Percentiles rank a stretch among this genome's conserved stretches.
phyloP scores from a whole-genome alignment of 1,284 basidiomycete species.

The Taiwanofungus camphoratus region DNA sequence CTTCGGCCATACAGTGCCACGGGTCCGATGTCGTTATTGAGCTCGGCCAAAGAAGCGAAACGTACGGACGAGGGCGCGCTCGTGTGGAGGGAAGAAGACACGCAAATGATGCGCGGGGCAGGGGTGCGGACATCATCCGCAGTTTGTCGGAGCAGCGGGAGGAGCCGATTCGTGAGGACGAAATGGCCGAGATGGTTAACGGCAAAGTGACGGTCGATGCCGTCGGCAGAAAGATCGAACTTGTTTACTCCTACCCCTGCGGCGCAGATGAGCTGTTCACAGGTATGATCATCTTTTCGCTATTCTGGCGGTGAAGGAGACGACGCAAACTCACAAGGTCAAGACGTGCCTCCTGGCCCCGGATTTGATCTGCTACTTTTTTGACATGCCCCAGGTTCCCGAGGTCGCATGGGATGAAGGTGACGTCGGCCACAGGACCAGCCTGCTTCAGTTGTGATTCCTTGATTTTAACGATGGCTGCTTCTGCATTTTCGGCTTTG shows the following conservation, averaged over 20 bases:
- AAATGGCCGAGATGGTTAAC: constrained; percentile 39
- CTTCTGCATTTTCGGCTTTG: constrained; percentile 34
- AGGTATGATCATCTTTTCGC: neutral
- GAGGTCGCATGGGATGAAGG: constrained; percentile 37
- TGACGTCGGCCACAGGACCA: constrained; percentile 26
- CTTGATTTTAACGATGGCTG: constrained; percentile 34
- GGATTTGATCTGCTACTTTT: constrained; percentile 31
- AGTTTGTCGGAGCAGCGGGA: constrained; percentile 37
- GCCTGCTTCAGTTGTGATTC: constrained; percentile 14
- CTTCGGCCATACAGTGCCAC: constrained; percentile 35
- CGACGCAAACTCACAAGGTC: constrained; percentile 31
- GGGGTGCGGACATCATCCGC: constrained; percentile 22
- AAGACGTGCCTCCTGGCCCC: constrained; percentile 30
- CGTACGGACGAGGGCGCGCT: constrained; percentile 29
- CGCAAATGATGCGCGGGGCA: constrained; percentile 35
- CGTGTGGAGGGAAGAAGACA: constrained; percentile 37
- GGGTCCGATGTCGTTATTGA: constrained; percentile 29
- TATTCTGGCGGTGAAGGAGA: neutral
- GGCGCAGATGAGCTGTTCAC: constrained; percentile 33
- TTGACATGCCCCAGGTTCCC: constrained; percentile 33
- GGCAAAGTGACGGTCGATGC: constrained; percentile 35
- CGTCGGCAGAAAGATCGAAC: constrained; percentile 33
- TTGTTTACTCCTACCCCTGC: constrained; percentile 38
- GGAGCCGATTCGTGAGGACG: constrained; percentile 38
- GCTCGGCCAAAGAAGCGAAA: constrained; percentile 35